Evolutionary conservation across 2,329 filamentous ascomycete species (phyloP).

Genomic region (Dendryphion nanum): DNA sequence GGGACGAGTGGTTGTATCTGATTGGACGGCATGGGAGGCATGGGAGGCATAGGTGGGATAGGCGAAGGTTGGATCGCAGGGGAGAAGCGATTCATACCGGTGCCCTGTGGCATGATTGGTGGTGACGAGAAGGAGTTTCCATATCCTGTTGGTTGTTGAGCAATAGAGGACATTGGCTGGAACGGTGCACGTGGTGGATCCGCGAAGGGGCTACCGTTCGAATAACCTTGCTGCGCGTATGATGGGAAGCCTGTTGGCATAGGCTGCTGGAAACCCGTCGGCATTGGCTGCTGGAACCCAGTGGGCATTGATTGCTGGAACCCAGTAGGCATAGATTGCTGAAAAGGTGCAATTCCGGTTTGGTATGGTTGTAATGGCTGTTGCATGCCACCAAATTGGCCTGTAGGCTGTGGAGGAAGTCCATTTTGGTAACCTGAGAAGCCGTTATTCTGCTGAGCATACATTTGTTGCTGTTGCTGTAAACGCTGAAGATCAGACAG

Average conservation of each 20-base stretch:
- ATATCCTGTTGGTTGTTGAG: slow-evolving; percentile 43
- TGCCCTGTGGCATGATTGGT: slow-evolving; percentile 53
- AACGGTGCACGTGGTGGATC: slow-evolving; percentile 52
- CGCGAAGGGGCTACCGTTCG: slow-evolving; percentile 51
- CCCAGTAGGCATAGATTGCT: slow-evolving; percentile 47
- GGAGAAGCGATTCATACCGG: slow-evolving; percentile 51
- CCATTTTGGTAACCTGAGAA: slow-evolving; percentile 35
- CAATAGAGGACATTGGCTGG: slow-evolving; percentile 38
- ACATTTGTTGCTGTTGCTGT: slow-evolving; percentile 40
- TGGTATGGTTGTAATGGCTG: slow-evolving; percentile 46
- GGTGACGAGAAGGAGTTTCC: slow-evolving; percentile 30
- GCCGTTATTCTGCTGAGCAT: slow-evolving; percentile 34
- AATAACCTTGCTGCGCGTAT: too few relatives aligned
- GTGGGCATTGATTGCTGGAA: slow-evolving; percentile 48
- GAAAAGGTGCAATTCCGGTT: slow-evolving; percentile 29
- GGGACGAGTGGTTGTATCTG: slow-evolving; percentile 64
- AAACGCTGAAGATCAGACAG: slow-evolving; percentile 60
- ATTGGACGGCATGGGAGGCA: slow-evolving; percentile 55
- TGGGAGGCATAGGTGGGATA: slow-evolving; percentile 59
- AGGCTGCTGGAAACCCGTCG: slow-evolving; percentile 47
- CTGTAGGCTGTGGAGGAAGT: slow-evolving; percentile 39
- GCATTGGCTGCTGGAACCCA: slow-evolving; percentile 47
- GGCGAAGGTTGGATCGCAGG: slow-evolving; percentile 53
- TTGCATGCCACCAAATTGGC: slow-evolving; percentile 26
- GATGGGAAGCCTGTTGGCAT: too few relatives aligned